phyloP scores from a whole-genome alignment of 352 stramenopile species.

The Globisporangium spinosum region DNA sequence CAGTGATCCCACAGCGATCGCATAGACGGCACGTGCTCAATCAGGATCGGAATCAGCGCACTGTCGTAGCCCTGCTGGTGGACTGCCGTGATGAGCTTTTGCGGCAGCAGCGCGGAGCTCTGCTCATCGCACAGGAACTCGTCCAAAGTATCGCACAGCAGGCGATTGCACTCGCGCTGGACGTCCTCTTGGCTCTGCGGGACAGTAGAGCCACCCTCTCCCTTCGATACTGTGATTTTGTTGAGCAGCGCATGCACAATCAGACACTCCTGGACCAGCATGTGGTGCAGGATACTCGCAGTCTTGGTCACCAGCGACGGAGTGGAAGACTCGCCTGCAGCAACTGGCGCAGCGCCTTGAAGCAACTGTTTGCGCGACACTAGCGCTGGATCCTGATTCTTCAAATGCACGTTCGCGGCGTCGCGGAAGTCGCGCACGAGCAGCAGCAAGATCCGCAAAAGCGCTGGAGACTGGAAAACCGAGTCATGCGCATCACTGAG shows the following conservation, averaged over 20 bases:
- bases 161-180: conserved; percentile 6
- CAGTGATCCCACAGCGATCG: conserved; percentile 52
- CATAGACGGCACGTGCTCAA: conserved; percentile 36
- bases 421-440: conserved; percentile 39
- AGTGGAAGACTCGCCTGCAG: not conserved
- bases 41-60: conserved; percentile 29
- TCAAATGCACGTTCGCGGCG: conserved; percentile 39
- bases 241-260: conserved; percentile 45
- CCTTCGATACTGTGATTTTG: conserved; percentile 4
- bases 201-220: conserved; percentile 2
- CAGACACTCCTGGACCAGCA: conserved; percentile 56
- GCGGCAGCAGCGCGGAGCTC: conserved; percentile 16
- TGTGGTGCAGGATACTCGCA: conserved; percentile 40
- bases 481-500: conserved; percentile 36
- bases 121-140: conserved; percentile 35
- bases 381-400: conserved; percentile 37
- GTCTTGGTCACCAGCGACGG: conserved; percentile 19
- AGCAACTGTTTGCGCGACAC: conserved; percentile 18
- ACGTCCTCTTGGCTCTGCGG: conserved; percentile 14
- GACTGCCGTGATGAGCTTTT: conserved; percentile 36
- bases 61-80: conserved; percentile 51
- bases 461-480: conserved; percentile 33
- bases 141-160: conserved; percentile 31
- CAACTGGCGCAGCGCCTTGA: not conserved
- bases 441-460: conserved; percentile 39